These are phyloP conservation scores for Phaeosphaeriaceae sp. DNA, from an alignment of 2,329 filamentous ascomycete genomes.

Conservation along the genomic window DNA sequence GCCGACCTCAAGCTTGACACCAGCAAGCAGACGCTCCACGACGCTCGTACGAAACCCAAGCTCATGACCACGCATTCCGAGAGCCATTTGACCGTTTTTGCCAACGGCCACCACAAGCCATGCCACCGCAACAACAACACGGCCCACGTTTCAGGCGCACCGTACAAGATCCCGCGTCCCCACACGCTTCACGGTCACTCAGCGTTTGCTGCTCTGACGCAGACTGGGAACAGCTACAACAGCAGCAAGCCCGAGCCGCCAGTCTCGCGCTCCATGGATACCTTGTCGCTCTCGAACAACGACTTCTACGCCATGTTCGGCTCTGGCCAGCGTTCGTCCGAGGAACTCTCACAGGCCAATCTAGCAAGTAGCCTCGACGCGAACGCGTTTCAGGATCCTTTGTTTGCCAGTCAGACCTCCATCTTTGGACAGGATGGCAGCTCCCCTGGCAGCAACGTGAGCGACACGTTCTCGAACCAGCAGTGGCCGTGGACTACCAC, in stretches of 20 bases:
- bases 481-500: conserved; percentile 45
- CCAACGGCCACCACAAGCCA: conserved; percentile 70
- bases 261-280: conserved; percentile 43
- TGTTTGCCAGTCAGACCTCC: conserved; percentile 35
- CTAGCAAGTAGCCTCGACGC: conserved; percentile 39
- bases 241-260: conserved; percentile 30
- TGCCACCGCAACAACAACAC: conserved; percentile 70
- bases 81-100: conserved; percentile 65
- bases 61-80: conserved; percentile 66
- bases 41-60: conserved; percentile 61
- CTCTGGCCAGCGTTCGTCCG: conserved; percentile 35
- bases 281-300: conserved; percentile 45
- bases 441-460: conserved; percentile 44
- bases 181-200: conserved; percentile 45
- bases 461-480: conserved; percentile 38
- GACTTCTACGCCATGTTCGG: conserved; percentile 47
- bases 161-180: conserved; percentile 66
- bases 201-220: conserved; percentile 35
- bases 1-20: conserved; percentile 55
- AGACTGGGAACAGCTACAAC: conserved; percentile 32
- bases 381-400: conserved; percentile 32
- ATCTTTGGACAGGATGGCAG: conserved; percentile 37
- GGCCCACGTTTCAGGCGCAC: conserved; percentile 67
- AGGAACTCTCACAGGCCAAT: conserved; percentile 34
- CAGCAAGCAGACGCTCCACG: conserved; percentile 53